Conservation (phyloP, 1,139 yeast genomes). For the Lodderomyces parapsilosis region DNA sequence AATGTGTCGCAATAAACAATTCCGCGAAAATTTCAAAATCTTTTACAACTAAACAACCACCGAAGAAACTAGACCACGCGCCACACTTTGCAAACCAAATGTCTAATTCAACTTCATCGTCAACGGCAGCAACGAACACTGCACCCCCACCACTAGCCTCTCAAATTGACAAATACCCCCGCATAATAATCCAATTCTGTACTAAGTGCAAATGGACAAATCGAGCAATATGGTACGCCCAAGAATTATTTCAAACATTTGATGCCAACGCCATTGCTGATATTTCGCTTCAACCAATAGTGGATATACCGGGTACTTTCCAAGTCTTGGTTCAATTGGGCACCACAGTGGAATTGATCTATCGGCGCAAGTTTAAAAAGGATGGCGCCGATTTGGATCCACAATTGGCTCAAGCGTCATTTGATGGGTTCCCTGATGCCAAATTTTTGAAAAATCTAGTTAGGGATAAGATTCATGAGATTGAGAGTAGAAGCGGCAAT, state of each 20-base stretch:
- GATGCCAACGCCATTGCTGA: conserved; percentile 31
- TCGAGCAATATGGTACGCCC: conserved; percentile 48
- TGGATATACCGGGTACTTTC: conserved; percentile 40
- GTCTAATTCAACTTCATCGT: conserved; percentile 2
- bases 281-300: conserved; percentile 39
- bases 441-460: conserved; percentile 40
- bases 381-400: conserved; percentile 18
- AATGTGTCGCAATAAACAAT: too few relatives aligned
- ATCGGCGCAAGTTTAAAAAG: conserved; percentile 39
- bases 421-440: conserved; percentile 49
- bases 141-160: background rate
- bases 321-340: conserved; percentile 19
- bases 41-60: background rate
- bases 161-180: conserved; percentile 22
- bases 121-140: too few relatives aligned
- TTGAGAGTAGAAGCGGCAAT: conserved; percentile 15
- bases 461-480: conserved; percentile 20
- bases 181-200: conserved; percentile 40
- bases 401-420: conserved; percentile 25
- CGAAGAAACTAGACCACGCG: background rate
- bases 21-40: too few relatives aligned
- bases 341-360: conserved; percentile 23
- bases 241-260: conserved; percentile 45
- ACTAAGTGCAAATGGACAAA: conserved; percentile 50
- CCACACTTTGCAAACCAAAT: too few relatives aligned